Evolutionary conservation across 768 basidiomycete species (phyloP), one percentile per base, ranked within the genome.

Genomic region (Panus rudis): DNA sequence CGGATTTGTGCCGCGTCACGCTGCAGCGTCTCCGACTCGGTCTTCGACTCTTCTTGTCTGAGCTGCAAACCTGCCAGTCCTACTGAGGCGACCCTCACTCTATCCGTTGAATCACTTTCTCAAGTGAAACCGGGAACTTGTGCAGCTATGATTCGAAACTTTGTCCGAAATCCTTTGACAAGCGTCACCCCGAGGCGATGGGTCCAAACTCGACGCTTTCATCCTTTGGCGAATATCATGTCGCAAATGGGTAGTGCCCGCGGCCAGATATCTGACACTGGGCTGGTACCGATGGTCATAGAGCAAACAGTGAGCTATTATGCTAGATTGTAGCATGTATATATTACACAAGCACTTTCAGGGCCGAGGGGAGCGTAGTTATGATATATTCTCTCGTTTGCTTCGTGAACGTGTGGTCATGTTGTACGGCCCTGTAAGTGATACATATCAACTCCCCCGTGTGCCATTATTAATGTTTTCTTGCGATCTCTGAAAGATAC

Each of bases 381-480:
- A 96, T 66, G 93, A 97, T 59, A 96, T 98, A 44, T 98, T 92
- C 65, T 97, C 93, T 27, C 78, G 94, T 17, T 73, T 98, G 38
- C 71, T 98, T 28, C 73, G 90, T 50, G 94, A 98, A 59, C 77
- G 94, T 39, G 93, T 97, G 26, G 88, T 98, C 53, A 96, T 97
- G 83, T 73, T 97, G 27, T 86, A 88, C 55, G 93, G 92, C 16
- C 85, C 92, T 13, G 93, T 93, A 58, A 54, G 81, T 70, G 37
- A 17, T 37, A 14, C 22, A 25, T 35, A 13, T 10, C 4, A 10
- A 10, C 13, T 41, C 28, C 42, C 17, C 10, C 17, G 24, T 17
- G 19, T 10, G 16, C 28, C 11, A 11, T 32, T 14, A 27, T 11
- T 21, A n/a, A 17, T 32, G 14, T 16, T 21, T 13, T n/a, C 41